Percentiles rank a stretch among this genome's conserved stretches.
Conservation (phyloP, 257 asterid genomes). For the Solanum arcanum region DNA sequence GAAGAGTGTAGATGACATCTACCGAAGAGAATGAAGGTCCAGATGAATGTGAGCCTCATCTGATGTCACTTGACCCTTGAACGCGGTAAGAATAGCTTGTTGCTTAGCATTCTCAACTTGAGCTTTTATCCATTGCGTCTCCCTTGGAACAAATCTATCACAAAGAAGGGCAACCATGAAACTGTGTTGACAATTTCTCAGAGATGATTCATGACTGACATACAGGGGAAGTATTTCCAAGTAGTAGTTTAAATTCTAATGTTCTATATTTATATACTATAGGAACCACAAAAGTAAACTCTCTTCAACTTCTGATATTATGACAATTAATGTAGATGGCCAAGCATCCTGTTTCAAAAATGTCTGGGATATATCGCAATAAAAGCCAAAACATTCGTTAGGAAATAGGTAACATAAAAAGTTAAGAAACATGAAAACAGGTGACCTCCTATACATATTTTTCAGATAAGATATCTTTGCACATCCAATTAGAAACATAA, state of each 20-base stretch:
- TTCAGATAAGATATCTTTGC: background rate
- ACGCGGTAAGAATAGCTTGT: constrained; percentile 76
- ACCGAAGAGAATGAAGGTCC: constrained; percentile 98
- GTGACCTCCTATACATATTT: background rate
- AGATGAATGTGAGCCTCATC: constrained; percentile 99
- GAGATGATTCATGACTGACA: background rate
- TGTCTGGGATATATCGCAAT: background rate
- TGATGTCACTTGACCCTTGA: constrained; percentile 90
- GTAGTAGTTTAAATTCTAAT: background rate
- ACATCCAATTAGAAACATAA: background rate
- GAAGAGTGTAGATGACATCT: background rate
- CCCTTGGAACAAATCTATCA: constrained; percentile 91
- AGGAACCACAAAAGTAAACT: background rate
- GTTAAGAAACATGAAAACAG: background rate
- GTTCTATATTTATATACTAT: background rate
- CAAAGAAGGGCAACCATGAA: constrained; percentile 15
- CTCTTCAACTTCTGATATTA: background rate
- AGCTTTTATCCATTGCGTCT: constrained; percentile 97
- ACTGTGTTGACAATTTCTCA: background rate
- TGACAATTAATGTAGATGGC: background rate
- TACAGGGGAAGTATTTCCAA: background rate
- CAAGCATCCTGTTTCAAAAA: background rate
- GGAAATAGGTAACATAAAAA: background rate
- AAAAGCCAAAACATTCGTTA: background rate
- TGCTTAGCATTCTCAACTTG: constrained; percentile 98